Evolutionary conservation across 2,329 filamentous ascomycete species (phyloP), one percentile per base, ranked within the genome.

Genomic region (Aotearoamyces nothofagi): DNA sequence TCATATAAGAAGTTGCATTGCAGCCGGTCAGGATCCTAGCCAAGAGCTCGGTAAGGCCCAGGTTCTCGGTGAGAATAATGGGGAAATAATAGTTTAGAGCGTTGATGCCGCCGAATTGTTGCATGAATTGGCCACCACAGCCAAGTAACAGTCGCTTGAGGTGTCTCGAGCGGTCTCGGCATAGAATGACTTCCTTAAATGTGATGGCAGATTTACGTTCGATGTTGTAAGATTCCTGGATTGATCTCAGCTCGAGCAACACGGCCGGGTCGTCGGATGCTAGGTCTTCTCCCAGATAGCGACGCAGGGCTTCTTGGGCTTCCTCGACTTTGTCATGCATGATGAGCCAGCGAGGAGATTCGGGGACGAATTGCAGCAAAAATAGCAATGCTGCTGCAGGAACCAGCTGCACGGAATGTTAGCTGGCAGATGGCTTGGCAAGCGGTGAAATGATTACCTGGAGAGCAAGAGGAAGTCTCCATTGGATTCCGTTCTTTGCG

Each of bases 141-240:
- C 57, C 55, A 0, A 61, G 45, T 20, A 60, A 36, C 0, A 52
- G 56, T 8, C 49, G 46, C 29, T 52, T 56, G 10, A 47, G 37
- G 35, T 13, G 15, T 11, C 15, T 24, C 13, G 29, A 33, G 24
- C 36, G 22, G 22, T 38, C 36, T 10, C 33, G 27, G 9, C 20
- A 25, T 5, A 33, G 26, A 23, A 39, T 29, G 15, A 39, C 34
- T 24, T 36, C 32, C 13, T 34, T 36, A 26, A 39, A 36, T 4
- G 31, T 31, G 24, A 39, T 39, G 3, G 20, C 24, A 4, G 36
- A 36, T 36, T 36, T 17, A 16, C 31, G 26, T 22, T 36, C 36
- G 12, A 78, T 71, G 2, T 78, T 69, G 33, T 72, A 39, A 15
- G 36, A 22, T 31, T 39, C 65, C 42, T 67, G 65, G 36, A 61